Evolutionary conservation across 345 rosid genomes (phyloP).

Genomic region (Isatis tinctoria): DNA sequence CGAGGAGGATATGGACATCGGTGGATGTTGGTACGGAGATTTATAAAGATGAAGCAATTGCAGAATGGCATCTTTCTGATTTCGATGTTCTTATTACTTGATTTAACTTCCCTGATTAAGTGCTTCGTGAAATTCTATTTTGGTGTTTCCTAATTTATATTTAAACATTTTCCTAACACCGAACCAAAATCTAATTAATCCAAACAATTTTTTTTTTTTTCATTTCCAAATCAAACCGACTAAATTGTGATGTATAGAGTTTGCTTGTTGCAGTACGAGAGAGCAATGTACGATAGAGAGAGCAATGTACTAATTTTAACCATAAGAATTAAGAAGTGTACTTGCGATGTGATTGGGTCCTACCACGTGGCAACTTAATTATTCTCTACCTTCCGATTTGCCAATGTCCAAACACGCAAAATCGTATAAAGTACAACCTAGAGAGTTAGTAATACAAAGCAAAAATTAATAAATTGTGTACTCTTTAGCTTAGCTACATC

Average conservation of each 20-base stretch:
- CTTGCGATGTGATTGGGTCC: constrained; percentile 22
- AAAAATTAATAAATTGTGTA: not conserved
- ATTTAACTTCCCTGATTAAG: not conserved
- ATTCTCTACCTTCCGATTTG: constrained; percentile 2
- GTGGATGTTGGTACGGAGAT: constrained; percentile 64
- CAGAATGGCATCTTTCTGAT: constrained; percentile 60
- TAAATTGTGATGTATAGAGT: not conserved
- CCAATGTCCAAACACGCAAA: not conserved
- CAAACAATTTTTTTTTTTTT: not conserved
- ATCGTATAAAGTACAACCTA: constrained; percentile 1
- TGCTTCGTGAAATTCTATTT: not conserved
- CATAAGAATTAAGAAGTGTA: not conserved
- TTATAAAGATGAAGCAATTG: constrained; percentile 42
- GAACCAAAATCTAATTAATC: not conserved
- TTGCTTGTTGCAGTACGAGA: not conserved
- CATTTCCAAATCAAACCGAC: not conserved
- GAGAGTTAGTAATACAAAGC: not conserved
- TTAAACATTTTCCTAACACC: not conserved
- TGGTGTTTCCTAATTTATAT: too few species aligned
- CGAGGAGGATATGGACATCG: constrained; percentile 68
- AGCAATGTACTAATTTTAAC: constrained; percentile 3
- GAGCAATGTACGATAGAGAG: not conserved
- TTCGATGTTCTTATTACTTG: constrained; percentile 46
- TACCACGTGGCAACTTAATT: constrained; percentile 30
- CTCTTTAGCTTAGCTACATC: not conserved